Percentiles rank a stretch among this genome's conserved stretches.
These are phyloP conservation scores for Fimicolochytrium jonesii DNA, from an alignment of 192 early-diverging fungal genomes.

Conservation along the genomic window DNA sequence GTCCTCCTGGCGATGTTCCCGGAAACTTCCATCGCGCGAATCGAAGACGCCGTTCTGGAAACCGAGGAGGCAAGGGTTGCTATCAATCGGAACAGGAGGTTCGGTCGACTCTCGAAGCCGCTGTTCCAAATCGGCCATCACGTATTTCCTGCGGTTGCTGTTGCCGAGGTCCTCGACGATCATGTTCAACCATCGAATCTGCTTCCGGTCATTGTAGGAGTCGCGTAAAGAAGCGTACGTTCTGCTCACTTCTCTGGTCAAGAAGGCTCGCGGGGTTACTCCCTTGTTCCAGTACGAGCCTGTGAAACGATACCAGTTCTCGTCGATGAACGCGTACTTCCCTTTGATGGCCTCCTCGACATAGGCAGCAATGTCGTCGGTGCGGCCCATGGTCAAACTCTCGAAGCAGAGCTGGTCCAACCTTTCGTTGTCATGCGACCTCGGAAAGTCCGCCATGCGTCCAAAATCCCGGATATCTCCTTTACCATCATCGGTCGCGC, in stretches of 20 bases:
- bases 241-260: too few relatives aligned
- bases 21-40: too few relatives aligned
- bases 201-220: not conserved
- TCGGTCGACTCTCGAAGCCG: not conserved
- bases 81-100: constrained; percentile 1
- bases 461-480: not conserved
- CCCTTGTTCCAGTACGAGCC: not conserved
- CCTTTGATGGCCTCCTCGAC: not conserved
- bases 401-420: not conserved
- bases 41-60: too few relatives aligned
- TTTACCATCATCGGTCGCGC: not conserved
- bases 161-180: constrained; percentile 5
- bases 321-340: not conserved
- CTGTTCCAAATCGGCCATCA: not conserved
- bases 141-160: constrained; percentile 2
- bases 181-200: not conserved
- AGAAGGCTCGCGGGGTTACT: too few relatives aligned
- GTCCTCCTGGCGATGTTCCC: too few relatives aligned
- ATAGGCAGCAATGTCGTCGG: not conserved
- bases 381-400: not conserved
- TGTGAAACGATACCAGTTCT: constrained; percentile 7
- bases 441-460: not conserved
- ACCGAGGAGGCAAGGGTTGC: too few relatives aligned
- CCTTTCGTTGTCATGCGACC: not conserved
- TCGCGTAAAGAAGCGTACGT: constrained; percentile 1